phyloP scores from a whole-genome alignment of 1,139 yeast species.

The Kazachstania sp. region DNA sequence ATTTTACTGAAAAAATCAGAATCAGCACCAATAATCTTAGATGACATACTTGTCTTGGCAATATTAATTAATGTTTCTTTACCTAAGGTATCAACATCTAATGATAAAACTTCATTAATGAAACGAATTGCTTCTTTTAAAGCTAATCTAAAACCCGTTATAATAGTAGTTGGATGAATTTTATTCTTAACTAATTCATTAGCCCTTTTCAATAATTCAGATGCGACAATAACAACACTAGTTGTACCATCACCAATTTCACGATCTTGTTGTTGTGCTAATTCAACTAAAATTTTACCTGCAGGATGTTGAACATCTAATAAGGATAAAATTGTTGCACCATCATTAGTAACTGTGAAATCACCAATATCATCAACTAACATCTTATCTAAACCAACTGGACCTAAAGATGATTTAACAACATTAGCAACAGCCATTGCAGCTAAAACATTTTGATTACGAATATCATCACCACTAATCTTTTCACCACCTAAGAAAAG shows the following conservation, averaged over 20 bases:
- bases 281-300: constrained; percentile 91
- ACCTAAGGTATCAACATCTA: constrained; percentile 73
- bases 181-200: constrained; percentile 88
- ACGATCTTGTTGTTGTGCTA: constrained; percentile 90
- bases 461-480: constrained; percentile 89
- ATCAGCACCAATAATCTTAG: constrained; percentile 94
- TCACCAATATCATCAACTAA: constrained; percentile 79
- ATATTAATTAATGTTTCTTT: constrained; percentile 75
- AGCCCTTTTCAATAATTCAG: constrained; percentile 83
- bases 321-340: constrained; percentile 91
- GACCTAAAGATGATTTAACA: constrained; percentile 93
- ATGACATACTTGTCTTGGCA: constrained; percentile 95
- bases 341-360: constrained; percentile 88
- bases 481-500: constrained; percentile 94
- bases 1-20: constrained; percentile 80
- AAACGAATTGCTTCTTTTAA: constrained; percentile 85
- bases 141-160: constrained; percentile 92
- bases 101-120: constrained; percentile 76
- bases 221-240: constrained; percentile 72
- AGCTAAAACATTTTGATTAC: constrained; percentile 93
- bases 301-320: constrained; percentile 96
- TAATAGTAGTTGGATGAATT: constrained; percentile 95
- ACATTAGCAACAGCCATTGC: constrained; percentile 97
- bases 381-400: constrained; percentile 94
- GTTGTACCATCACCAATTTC: constrained; percentile 81